These are phyloP conservation scores for Microbotryum saponariae DNA, from an alignment of 1,284 basidiomycete genomes.

Conservation along the genomic window DNA sequence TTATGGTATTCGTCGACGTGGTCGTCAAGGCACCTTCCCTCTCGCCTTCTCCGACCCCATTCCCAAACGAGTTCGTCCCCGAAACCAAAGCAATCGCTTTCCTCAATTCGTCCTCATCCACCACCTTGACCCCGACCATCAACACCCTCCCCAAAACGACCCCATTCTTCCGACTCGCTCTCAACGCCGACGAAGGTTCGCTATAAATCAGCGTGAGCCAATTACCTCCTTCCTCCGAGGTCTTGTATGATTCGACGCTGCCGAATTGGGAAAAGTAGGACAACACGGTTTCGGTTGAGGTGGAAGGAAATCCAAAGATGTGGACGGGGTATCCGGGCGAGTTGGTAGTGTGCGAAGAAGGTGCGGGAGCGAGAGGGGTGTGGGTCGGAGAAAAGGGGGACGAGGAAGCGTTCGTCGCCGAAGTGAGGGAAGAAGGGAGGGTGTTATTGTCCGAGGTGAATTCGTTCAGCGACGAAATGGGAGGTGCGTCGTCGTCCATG, in stretches of 20 bases:
- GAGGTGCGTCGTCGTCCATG: constrained; percentile 37
- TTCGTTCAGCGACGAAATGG: constrained; percentile 32
- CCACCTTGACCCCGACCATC: constrained; percentile 65
- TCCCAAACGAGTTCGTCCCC: not conserved
- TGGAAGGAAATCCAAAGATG: constrained; percentile 37
- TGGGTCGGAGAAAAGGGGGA: constrained; percentile 3
- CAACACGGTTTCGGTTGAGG: constrained; percentile 29
- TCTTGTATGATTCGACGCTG: constrained; percentile 25
- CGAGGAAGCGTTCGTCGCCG: constrained; percentile 5
- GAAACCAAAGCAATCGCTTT: constrained; percentile 1
- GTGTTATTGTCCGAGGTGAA: constrained; percentile 2
- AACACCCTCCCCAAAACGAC: constrained; percentile 62
- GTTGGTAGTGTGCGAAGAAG: not conserved
- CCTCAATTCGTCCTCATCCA: constrained; percentile 48
- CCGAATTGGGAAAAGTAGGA: constrained; percentile 34
- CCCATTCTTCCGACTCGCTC: constrained; percentile 68
- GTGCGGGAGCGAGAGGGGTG: constrained; percentile 4
- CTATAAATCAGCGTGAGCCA: constrained; percentile 46
- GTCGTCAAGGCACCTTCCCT: not conserved
- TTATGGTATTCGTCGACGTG: not conserved
- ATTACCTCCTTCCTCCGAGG: constrained; percentile 35
- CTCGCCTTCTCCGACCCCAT: not conserved
- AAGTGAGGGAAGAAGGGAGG: constrained; percentile 3
- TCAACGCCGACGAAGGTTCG: constrained; percentile 59
- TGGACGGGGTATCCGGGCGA: constrained; percentile 28